Evolutionary conservation across 2,329 filamentous ascomycete species (phyloP), one percentile per base, ranked within the genome.

Genomic region (Aspergillus versicolor): DNA sequence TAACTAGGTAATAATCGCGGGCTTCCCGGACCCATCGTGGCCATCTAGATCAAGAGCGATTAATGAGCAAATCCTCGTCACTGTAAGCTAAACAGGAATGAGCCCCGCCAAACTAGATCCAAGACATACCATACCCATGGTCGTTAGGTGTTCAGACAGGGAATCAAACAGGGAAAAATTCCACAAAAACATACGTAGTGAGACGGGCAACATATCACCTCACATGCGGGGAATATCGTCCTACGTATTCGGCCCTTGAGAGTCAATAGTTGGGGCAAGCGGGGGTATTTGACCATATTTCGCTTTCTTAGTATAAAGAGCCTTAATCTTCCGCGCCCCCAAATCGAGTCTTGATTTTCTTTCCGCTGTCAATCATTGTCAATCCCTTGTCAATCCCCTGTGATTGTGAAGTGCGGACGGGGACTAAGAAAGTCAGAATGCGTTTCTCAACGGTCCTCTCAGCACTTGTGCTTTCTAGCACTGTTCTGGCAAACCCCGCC

Each of bases 391-490:
- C 58, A 57, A 54, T 41, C 47, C 52, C 48, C 53, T 55, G 59
- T 59, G 54, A 57, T 53, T 57, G 59, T 59, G 54, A 57, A 60
- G 56, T 51, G 53, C 56, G 55, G 48, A 51, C 53, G 54, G 51
- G 50, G 27, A 55, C 38, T 47, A 54, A 64, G 46, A 38, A 66
- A 55, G 32, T 47, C 52, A 64, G 46, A 38, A 66, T 66, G 64
- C 64, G 63, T 62, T 61, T 66, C 57, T 65, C 62, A 52, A 52
- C 61, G 27, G 38, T 64, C 38, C 22, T 66, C 49, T 59, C 63
- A 9, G 58, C 59, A 32, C 52, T 66, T 45, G 53, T 66, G 61
- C 63, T 66, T 44, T 66, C 63, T 37, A 59, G 63, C 56, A 58
- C 61, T 19, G 57, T 61, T 52, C 61, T 65, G 54, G 64, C 64